Conservation (phyloP, 2,329 filamentous ascomycete species). For the Bipolaris gigantea region DNA sequence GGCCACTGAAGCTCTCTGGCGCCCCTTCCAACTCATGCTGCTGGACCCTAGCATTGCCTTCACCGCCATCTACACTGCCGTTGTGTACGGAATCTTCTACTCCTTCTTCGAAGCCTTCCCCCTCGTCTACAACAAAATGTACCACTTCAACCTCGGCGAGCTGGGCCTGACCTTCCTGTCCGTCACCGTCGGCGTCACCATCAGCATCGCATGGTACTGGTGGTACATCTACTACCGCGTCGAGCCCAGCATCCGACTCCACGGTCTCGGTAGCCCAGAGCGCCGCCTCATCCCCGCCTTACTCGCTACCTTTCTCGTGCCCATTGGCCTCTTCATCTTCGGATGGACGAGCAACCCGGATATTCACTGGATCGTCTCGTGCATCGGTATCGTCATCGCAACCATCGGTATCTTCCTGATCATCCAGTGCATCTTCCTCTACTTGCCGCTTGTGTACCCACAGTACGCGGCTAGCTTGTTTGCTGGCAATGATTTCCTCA, state of each 20-base stretch:
- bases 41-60: conserved; percentile 82
- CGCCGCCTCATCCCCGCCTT: conserved; percentile 75
- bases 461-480: conserved; percentile 54
- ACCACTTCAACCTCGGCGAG: conserved; percentile 72
- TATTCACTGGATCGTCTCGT: conserved; percentile 61
- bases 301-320: conserved; percentile 58
- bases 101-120: conserved; percentile 72
- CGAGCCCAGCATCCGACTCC: conserved; percentile 60
- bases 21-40: conserved; percentile 85
- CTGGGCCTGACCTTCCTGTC: conserved; percentile 86
- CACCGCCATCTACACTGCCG: conserved; percentile 80
- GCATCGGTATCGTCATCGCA: conserved; percentile 56
- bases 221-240: conserved; percentile 78
- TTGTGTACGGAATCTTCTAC: conserved; percentile 74
- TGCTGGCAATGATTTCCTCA: conserved; percentile 65
- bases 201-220: conserved; percentile 65
- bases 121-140: conserved; percentile 72
- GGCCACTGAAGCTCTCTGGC: conserved; percentile 58
- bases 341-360: conserved; percentile 67
- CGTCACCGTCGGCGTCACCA: conserved; percentile 71
- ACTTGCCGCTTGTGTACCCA: conserved; percentile 66
- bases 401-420: conserved; percentile 49
- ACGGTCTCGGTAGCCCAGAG: conserved; percentile 70
- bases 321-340: conserved; percentile 66
- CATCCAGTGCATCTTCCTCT: conserved; percentile 60